Evolutionary conservation across 208 protist genomes (phyloP).

Genomic region (Trypanosoma boissoni): DNA sequence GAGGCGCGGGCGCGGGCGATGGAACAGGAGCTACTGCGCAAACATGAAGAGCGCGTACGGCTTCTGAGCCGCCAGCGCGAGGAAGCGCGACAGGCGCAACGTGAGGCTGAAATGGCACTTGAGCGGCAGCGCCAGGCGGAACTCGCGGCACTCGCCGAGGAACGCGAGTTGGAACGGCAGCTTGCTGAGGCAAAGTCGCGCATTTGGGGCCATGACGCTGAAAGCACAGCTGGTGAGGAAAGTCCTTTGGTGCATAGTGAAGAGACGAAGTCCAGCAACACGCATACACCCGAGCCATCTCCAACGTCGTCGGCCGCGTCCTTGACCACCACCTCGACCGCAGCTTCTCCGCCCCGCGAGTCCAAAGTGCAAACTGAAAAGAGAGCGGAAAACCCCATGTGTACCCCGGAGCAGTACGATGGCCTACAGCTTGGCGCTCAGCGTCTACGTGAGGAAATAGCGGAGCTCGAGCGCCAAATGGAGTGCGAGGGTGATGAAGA

Average conservation of each 20-base stretch:
- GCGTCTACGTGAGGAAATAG: slow-evolving; percentile 81
- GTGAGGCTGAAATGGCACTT: slow-evolving; percentile 53
- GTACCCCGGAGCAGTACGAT: slow-evolving; percentile 90
- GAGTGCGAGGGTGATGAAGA: slow-evolving; percentile 81
- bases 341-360: too few relatives aligned
- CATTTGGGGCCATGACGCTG: slow-evolving; percentile 19
- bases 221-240: background rate
- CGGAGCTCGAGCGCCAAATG: slow-evolving; percentile 82
- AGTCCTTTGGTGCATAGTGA: background rate
- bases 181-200: slow-evolving; percentile 50
- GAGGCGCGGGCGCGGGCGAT: slow-evolving; percentile 49
- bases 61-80: slow-evolving; percentile 62
- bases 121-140: slow-evolving; percentile 63
- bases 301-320: too few relatives aligned
- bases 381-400: slow-evolving; percentile 19
- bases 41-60: slow-evolving; percentile 49
- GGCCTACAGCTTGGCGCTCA: slow-evolving; percentile 74
- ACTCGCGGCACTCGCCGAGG: slow-evolving; percentile 47
- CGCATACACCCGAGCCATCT: too few relatives aligned
- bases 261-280: background rate
- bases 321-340: too few relatives aligned
- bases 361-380: background rate
- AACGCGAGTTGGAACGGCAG: slow-evolving; percentile 61
- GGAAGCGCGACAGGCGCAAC: slow-evolving; percentile 51
- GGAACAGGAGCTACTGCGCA: slow-evolving; percentile 41